A percentile compares a stretch with the other conserved stretches of the same genome.
Conservation (phyloP, 78 protist species). For the Acrasis kona region DNA sequence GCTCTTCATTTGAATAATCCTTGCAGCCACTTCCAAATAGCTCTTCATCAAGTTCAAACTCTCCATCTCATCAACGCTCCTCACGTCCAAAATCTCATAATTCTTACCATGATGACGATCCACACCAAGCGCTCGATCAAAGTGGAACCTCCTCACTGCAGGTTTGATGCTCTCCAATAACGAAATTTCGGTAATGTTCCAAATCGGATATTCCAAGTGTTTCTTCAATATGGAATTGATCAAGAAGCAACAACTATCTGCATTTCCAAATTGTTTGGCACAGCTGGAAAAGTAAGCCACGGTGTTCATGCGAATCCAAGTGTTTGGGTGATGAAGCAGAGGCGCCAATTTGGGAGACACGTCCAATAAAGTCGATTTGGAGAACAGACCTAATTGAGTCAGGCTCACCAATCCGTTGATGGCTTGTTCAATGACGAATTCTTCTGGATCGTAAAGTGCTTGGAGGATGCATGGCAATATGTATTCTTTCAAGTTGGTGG, state of each 20-base stretch:
- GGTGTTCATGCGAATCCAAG: not conserved
- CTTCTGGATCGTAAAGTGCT: slow-evolving; percentile 21
- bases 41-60: not conserved
- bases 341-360: not conserved
- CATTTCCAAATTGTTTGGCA: not conserved
- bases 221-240: not conserved
- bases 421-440: slow-evolving; percentile 21
- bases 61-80: not conserved
- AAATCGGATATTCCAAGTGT: not conserved
- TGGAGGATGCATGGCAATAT: slow-evolving; percentile 19
- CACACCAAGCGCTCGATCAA: not conserved
- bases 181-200: not conserved
- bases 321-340: not conserved
- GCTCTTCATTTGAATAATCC: not conserved
- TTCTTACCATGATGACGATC: not conserved
- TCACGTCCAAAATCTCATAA: not conserved
- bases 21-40: not conserved
- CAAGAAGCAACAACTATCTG: not conserved
- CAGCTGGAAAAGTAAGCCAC: not conserved
- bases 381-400: not conserved
- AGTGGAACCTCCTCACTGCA: not conserved
- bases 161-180: not conserved
- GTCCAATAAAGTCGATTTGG: not conserved
- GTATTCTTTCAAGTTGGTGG: slow-evolving; percentile 7
- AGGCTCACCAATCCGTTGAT: not conserved